Evolutionary conservation across 75 land plant genomes (phyloP).

Genomic region (Cunninghamia lanceolata): DNA sequence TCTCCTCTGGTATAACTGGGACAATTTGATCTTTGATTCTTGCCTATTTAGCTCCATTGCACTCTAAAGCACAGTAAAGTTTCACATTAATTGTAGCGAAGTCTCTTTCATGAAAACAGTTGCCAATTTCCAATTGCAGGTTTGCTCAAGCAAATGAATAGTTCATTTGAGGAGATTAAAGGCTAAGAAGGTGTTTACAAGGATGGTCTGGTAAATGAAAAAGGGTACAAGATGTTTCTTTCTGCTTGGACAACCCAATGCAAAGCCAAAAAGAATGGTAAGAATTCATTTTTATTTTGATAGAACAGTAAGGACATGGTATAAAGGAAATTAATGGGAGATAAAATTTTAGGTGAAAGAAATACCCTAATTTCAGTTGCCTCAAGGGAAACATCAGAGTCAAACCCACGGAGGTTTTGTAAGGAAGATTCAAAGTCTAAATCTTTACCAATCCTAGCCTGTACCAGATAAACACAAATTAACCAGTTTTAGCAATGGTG

Average conservation of each 20-base stretch:
- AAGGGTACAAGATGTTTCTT: neutral
- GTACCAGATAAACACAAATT: neutral
- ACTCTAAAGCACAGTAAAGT: neutral
- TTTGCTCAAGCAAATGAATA: neutral
- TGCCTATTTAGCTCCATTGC: conserved; percentile 5
- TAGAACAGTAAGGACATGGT: neutral
- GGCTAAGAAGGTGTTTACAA: neutral
- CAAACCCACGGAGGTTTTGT: conserved; percentile 17
- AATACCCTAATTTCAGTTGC: conserved; percentile 33
- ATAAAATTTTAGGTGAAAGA: neutral
- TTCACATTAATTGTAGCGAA: neutral
- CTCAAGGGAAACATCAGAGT: conserved; percentile 28
- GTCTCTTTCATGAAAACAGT: neutral
- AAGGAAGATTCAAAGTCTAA: conserved; percentile 15
- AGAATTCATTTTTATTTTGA: no score
- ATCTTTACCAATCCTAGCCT: conserved; percentile 18
- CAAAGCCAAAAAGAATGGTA: neutral
- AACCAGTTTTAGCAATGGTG: neutral
- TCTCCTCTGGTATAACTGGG: conserved; percentile 3
- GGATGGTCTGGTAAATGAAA: neutral
- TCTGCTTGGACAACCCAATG: neutral
- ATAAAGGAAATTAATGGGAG: neutral
- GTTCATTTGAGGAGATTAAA: neutral
- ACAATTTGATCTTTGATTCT: neutral
- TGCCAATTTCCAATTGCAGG: neutral